phyloP scores from a whole-genome alignment of 225 moss, liverwort and hornwort species.

The Pleurozium schreberi region DNA sequence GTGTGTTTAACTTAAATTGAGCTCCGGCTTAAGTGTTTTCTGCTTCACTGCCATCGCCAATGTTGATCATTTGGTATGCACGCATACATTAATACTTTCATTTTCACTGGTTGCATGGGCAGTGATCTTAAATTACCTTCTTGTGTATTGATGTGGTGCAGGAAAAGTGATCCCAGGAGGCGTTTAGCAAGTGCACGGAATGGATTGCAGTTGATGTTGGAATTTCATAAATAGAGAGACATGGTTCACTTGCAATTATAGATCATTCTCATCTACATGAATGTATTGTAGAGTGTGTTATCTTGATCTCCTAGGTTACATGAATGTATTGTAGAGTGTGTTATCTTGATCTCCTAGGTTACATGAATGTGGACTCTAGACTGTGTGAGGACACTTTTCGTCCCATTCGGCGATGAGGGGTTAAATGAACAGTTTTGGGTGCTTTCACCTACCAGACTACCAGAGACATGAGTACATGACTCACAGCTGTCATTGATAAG shows the following conservation, averaged over 20 bases:
- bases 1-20: too few relatives aligned
- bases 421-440: too few relatives aligned
- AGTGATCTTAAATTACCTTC: neutral
- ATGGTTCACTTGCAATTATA: neutral
- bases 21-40: neutral
- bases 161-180: slow-evolving; percentile 10
- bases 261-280: neutral
- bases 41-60: neutral
- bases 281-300: neutral
- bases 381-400: too few relatives aligned
- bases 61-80: neutral
- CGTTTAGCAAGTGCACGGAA: neutral
- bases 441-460: too few relatives aligned
- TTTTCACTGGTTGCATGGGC: neutral
- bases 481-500: too few relatives aligned
- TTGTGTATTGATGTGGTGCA: neutral
- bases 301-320: too few relatives aligned
- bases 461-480: too few relatives aligned
- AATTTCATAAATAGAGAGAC: neutral
- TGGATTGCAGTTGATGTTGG: neutral
- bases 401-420: too few relatives aligned
- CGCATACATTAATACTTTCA: neutral
- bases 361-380: too few relatives aligned
- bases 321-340: too few relatives aligned
- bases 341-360: too few relatives aligned